Evolutionary conservation across 331 rosid species (phyloP), one percentile per base, ranked within the genome.

Genomic region (Telfairia occidentalis): DNA sequence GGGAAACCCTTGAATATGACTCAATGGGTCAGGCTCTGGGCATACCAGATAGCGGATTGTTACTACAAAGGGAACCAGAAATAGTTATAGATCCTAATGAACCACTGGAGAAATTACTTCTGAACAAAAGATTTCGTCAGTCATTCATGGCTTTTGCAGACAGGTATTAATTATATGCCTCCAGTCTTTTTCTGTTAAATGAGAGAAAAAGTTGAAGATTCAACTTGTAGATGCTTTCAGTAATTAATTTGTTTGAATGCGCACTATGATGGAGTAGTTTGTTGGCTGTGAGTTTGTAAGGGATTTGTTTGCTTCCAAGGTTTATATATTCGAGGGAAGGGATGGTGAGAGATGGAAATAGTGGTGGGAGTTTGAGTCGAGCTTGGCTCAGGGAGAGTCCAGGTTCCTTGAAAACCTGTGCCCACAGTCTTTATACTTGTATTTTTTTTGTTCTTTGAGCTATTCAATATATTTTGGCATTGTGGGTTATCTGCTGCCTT

Each of bases 21-120:
- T 78, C 99, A 64, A 95, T 95, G 99, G 96, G 99, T 26, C 91
- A 87, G 82, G 99, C 99, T 71, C 86, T 95, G 46, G 99, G 99
- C 73, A 90, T 95, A 82, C 92, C 98, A 43, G 96, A 95, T 71
- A 95, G 97, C 9, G 97, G 96, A 54, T 76, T 88, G 64, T 80
- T 88, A 71, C 81, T 83, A 71, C 88, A 77, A 78, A 83, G 71
- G 74, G 96, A 90, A 82, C 85, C 81, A 26, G 69, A 73, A 55
- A 69, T 85, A 67, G 84, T 79, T 26, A 76, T 95, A 79, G 88
- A 90, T 85, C 88, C 93, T 53, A 84, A 79, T 75, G 93, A 88
- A 49, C 96, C 99, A 32, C 90, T 95, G 80, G 96, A 92, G 79
- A 92, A 85, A 81, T 89, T 95, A 86, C 96, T 95, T 78, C 43